Base-by-base conservation (phyloP, 2,329 filamentous ascomycete species). In the Cladophialophora immunda region DNA sequence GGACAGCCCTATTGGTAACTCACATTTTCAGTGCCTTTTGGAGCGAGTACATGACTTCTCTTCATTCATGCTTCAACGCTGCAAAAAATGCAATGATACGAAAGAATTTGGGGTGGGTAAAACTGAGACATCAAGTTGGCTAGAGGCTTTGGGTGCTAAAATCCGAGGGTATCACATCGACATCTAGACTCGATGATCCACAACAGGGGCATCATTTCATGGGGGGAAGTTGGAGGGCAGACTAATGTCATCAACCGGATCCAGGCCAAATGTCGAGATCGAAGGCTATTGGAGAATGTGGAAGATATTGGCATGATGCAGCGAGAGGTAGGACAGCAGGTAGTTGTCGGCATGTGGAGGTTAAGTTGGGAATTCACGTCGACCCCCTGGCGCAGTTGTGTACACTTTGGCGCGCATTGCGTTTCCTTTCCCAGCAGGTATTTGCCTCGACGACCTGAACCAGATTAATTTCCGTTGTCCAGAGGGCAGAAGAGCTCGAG, bases 251-350 rank as follows among this genome's bases (percentile, higher is more conserved):
- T 25, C 5, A 4, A 50, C 8, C 4, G 11, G 45, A 27, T 15
- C 3, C 4, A 50, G 22, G 19, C 19, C 11, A 15, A 4, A 15
- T 5, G 15, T 25, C 19, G 45, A 25, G 9, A 25, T 13, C 45
- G 5, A 41, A 13, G 22, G 19, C 11, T 27, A 27, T 27, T 27
- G 19, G 22, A 25, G 22, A 47, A 4, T 47, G 32, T 25, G 7
- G 9, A 47, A 25, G 7, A 11, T 50, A 8, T 9, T 27, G 8
- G 45, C 22, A 22, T 27, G 15, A 27, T 11, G 45, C 45, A 25
- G 45, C 22, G 38, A 45, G 45, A 50, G n/a, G 45, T 50, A 5
- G 45, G 45, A 50, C 45, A 50, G 45, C 45, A 50, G 25, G 15
- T 13, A 25, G 19, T 27, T 25, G 19, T 50, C 45, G 41, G 22